These are phyloP conservation scores for Orbilia oligospora DNA, from an alignment of 2,329 filamentous ascomycete genomes.

Conservation along the genomic window DNA sequence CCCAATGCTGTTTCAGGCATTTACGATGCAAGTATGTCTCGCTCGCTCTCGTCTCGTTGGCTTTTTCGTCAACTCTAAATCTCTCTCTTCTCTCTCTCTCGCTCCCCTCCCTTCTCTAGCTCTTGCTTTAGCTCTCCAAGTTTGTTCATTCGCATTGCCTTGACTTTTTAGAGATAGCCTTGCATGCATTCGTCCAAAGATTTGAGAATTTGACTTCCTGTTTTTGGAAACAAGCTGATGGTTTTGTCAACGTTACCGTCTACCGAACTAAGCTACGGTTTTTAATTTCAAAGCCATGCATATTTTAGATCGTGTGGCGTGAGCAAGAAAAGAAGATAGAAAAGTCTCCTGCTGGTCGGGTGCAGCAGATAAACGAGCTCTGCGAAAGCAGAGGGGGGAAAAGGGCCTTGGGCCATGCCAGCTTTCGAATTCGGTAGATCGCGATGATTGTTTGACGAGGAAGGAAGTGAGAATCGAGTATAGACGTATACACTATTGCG, in stretches of 20 bases:
- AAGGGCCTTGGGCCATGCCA: slow-evolving; percentile 1
- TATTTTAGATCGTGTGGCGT: slow-evolving; percentile 34
- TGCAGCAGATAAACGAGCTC: slow-evolving; percentile 53
- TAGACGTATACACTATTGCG: not conserved
- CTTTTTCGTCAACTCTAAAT: slow-evolving; percentile 47
- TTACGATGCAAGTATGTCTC: slow-evolving; percentile 32
- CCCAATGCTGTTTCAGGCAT: slow-evolving; percentile 31
- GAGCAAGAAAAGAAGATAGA: not conserved
- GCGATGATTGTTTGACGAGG: too few relatives aligned
- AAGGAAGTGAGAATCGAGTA: too few relatives aligned
- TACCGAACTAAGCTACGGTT: slow-evolving; percentile 6
- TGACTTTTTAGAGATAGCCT: slow-evolving; percentile 52
- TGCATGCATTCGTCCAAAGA: slow-evolving; percentile 57
- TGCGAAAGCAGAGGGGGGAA: too few relatives aligned
- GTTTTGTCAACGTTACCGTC: slow-evolving; percentile 13
- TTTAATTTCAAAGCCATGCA: slow-evolving; percentile 9
- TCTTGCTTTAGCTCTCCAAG: too few relatives aligned
- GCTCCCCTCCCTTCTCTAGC: not conserved
- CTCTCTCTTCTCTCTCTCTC: not conserved
- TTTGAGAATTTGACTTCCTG: slow-evolving; percentile 36
- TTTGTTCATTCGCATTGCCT: slow-evolving; percentile 38
- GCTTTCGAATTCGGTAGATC: slow-evolving; percentile 34
- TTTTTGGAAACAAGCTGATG: slow-evolving; percentile 15
- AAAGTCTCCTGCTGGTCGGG: slow-evolving; percentile 49
- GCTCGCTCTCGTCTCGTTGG: slow-evolving; percentile 39